Conservation (phyloP, 169 alveolate genomes). For the Plasmodium coatneyi region DNA sequence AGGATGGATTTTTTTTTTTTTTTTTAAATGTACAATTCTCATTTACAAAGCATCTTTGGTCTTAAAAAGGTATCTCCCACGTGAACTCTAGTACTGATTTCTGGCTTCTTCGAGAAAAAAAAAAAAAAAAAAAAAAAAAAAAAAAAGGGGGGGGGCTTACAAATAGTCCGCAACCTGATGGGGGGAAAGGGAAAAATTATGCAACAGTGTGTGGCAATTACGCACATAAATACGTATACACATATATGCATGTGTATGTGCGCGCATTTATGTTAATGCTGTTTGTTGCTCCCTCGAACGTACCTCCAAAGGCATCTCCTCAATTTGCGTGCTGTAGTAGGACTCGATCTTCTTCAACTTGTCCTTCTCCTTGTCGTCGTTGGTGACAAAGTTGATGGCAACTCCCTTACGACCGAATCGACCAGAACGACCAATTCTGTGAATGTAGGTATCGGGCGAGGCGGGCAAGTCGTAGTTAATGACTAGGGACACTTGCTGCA, state of each 20-base stretch:
- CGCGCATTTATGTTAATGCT: not conserved
- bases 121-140: slow-evolving; percentile 51
- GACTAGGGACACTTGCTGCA: slow-evolving; percentile 98
- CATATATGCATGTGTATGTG: not conserved
- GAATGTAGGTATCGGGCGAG: slow-evolving; percentile 97
- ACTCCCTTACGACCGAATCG: slow-evolving; percentile 99
- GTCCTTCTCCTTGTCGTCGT: slow-evolving; percentile 95
- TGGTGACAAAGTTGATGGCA: slow-evolving; percentile 96
- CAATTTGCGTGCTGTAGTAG: slow-evolving; percentile 98
- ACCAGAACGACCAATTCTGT: slow-evolving; percentile 99
- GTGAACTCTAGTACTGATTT: slow-evolving; percentile 14
- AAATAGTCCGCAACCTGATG: slow-evolving; percentile 72
- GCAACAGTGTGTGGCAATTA: not conserved
- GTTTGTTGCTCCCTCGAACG: not conserved
- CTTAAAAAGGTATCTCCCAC: slow-evolving; percentile 9
- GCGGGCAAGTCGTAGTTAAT: slow-evolving; percentile 98
- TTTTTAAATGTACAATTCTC: slow-evolving; percentile 4
- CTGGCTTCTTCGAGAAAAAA: slow-evolving; percentile 23
- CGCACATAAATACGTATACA: not conserved
- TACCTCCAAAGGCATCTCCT: slow-evolving; percentile 99
- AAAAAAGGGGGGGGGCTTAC: slow-evolving; percentile 19
- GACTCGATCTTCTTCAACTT: slow-evolving; percentile 97
- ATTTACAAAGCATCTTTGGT: slow-evolving; percentile 5
- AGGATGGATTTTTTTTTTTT: slow-evolving; percentile 10
- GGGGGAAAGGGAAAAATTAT: not conserved